phyloP scores from a whole-genome alignment of 2,329 filamentous ascomycete species.

The Aspergillus brunneoviolaceus region DNA sequence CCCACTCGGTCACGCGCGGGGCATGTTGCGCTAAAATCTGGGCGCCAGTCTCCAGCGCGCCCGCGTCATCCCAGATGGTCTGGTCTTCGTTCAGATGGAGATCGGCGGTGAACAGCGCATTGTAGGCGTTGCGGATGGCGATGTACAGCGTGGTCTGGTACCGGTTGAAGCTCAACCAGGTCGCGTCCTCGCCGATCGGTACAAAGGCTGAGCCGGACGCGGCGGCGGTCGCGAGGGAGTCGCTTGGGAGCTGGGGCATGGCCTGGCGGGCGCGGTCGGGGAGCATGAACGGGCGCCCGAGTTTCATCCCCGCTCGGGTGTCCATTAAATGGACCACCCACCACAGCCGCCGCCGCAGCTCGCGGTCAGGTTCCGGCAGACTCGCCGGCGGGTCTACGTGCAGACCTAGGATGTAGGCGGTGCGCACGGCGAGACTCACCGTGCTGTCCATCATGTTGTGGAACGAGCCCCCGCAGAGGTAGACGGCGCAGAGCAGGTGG shows the following conservation, averaged over 20 bases:
- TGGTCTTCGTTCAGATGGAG: constrained; percentile 1
- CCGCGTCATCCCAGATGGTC: constrained; percentile 2
- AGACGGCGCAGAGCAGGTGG: constrained; percentile 5
- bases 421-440: neutral
- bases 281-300: constrained; percentile 19
- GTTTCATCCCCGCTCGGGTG: constrained; percentile 18
- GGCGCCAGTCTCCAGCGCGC: neutral
- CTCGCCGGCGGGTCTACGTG: constrained; percentile 3
- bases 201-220: constrained; percentile 18
- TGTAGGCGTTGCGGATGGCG: constrained; percentile 12
- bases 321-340: constrained; percentile 15
- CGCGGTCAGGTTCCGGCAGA: neutral
- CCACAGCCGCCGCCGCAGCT: constrained; percentile 5
- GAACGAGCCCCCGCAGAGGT: constrained; percentile 5
- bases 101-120: constrained; percentile 10
- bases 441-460: constrained; percentile 8
- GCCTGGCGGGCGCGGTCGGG: neutral
- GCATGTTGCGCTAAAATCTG: neutral
- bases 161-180: constrained; percentile 22
- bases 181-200: constrained; percentile 12
- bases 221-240: constrained; percentile 10
- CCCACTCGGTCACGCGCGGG: neutral
- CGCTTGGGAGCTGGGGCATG: constrained; percentile 9
- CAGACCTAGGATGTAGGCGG: constrained; percentile 1
- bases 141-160: constrained; percentile 13